These are phyloP conservation scores for Botryotinia globosa DNA, from an alignment of 2,329 filamentous ascomycete species.

Conservation along the genomic window DNA sequence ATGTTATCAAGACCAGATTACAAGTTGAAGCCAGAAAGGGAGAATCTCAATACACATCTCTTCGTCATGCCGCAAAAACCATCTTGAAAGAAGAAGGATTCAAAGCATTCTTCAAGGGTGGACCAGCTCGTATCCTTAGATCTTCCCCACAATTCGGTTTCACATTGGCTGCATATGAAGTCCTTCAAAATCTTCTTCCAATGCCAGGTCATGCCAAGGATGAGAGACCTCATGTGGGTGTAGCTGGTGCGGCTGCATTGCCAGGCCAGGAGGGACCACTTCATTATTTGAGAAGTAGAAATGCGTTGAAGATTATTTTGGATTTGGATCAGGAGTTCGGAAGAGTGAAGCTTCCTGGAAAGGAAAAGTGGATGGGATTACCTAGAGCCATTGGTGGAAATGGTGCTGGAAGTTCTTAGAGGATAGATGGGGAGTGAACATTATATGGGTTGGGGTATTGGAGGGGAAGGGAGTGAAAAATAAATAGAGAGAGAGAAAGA, in stretches of 20 bases:
- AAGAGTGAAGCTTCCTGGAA: slow-evolving; percentile 36
- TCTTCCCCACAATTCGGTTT: slow-evolving; percentile 98
- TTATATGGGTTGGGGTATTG: not conserved
- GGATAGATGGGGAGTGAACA: not conserved
- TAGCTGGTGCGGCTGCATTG: slow-evolving; percentile 57
- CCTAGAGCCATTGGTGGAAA: slow-evolving; percentile 35
- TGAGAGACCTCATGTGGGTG: slow-evolving; percentile 50
- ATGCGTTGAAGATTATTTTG: slow-evolving; percentile 92
- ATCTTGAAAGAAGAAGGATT: slow-evolving; percentile 91
- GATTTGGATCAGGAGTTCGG: slow-evolving; percentile 95
- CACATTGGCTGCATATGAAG: slow-evolving; percentile 91
- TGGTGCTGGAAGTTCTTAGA: slow-evolving; percentile 4
- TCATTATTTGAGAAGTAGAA: slow-evolving; percentile 72
- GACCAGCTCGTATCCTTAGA: slow-evolving; percentile 88
- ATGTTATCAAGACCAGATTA: slow-evolving; percentile 98
- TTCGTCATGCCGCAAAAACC: slow-evolving; percentile 80
- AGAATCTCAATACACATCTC: slow-evolving; percentile 79
- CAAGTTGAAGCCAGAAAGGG: slow-evolving; percentile 98
- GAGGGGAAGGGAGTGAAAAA: not conserved
- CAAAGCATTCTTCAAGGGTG: slow-evolving; percentile 97
- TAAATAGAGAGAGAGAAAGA: not conserved
- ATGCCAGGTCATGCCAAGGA: slow-evolving; percentile 64
- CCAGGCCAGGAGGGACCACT: slow-evolving; percentile 37
- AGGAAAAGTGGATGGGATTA: slow-evolving; percentile 34
- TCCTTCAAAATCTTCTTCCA: slow-evolving; percentile 78